These are phyloP conservation scores for Ulmus americana DNA, from an alignment of 331 rosid genomes.

Conservation along the genomic window DNA sequence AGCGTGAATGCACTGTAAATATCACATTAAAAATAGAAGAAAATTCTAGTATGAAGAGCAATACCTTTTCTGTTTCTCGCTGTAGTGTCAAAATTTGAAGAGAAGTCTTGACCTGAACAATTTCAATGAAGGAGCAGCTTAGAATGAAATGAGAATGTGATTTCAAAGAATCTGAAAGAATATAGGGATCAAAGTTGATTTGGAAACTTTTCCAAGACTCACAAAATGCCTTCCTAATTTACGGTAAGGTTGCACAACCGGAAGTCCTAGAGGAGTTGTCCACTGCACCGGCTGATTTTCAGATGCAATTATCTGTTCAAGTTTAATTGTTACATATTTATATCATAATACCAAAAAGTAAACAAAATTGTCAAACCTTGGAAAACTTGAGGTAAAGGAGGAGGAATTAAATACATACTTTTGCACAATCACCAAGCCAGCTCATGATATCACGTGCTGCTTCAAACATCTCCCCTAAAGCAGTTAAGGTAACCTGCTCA, in stretches of 20 bases:
- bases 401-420: constrained; percentile 43
- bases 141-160: constrained; percentile 4
- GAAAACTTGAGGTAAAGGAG: neutral
- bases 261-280: constrained; percentile 97
- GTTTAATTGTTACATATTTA: constrained; percentile 21
- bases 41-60: neutral
- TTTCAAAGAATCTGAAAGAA: constrained; percentile 12
- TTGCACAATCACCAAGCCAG: constrained; percentile 97
- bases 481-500: constrained; percentile 71
- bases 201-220: constrained; percentile 33
- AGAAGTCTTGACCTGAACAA: constrained; percentile 77
- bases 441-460: constrained; percentile 84
- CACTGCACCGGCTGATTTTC: constrained; percentile 85
- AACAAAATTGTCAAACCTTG: neutral
- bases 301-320: constrained; percentile 71
- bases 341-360: constrained; percentile 3
- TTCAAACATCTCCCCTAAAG: constrained; percentile 93
- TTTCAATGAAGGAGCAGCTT: constrained; percentile 14
- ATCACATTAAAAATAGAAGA: neutral
- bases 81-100: constrained; percentile 73
- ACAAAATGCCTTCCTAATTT: constrained; percentile 62
- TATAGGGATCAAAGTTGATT: constrained; percentile 2
- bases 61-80: constrained; percentile 78
- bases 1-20: no score
- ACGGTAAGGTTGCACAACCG: constrained; percentile 97